These are phyloP conservation scores for Psophocarpus tetragonolobus DNA, from an alignment of 306 rosid species.

Conservation along the genomic window DNA sequence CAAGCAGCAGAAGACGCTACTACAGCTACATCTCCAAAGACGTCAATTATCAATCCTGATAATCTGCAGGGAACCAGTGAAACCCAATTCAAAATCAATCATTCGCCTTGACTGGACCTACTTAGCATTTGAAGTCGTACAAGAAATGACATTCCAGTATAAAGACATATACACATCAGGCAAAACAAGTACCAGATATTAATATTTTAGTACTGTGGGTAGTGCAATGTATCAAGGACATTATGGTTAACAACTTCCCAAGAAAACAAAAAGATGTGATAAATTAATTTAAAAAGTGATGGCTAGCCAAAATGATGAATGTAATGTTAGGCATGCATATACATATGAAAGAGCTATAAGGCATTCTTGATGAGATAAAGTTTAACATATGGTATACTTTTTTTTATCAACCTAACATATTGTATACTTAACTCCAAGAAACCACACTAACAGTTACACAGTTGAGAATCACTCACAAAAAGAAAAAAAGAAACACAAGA, in stretches of 20 bases:
- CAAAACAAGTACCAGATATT: not conserved
- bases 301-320: not conserved
- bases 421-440: not conserved
- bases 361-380: not conserved
- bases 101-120: conserved; percentile 18
- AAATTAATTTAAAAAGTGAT: not conserved
- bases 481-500: not conserved
- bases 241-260: not conserved
- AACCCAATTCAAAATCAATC: conserved; percentile 30
- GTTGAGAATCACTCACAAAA: not conserved
- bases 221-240: not conserved
- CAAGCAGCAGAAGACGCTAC: conserved; percentile 96
- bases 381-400: not conserved
- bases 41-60: conserved; percentile 83
- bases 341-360: not conserved
- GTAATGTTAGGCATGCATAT: not conserved
- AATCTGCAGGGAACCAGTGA: conserved; percentile 51
- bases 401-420: too few relatives aligned
- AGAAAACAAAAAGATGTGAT: not conserved
- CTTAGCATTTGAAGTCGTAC: not conserved
- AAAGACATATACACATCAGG: not conserved
- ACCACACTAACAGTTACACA: not conserved
- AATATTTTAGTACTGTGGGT: not conserved
- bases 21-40: conserved; percentile 91
- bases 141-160: conserved; percentile 26